Base-by-base conservation (phyloP, 2,329 filamentous ascomycete genomes). In the Alternaria postmessia region DNA sequence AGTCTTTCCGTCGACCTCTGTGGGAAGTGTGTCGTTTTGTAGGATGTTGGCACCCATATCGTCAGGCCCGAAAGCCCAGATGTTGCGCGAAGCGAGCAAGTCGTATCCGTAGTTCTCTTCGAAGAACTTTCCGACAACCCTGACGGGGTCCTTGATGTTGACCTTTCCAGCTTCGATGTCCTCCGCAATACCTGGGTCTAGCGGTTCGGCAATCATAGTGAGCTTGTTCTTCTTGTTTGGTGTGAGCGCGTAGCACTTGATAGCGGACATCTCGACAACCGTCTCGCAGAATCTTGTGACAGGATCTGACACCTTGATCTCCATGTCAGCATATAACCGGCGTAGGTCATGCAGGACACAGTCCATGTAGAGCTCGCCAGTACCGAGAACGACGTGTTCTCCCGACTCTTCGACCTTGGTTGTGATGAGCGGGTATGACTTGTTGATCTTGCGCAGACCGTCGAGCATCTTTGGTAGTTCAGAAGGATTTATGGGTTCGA, bases 151-250 rank as follows among this genome's bases (percentile, higher is more conserved):
- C 65, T 91, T 92, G 81, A 99, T 97, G 73, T 88, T 93, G 70
- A 99, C 94, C 56, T 87, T 90, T 26, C 94, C 94, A 48, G 87
- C 89, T 81, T 99, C 95, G 65, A 99, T 98, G 72, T 99, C 95
- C 72, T 92, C 89, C 5, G 94, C 93, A 64, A 99, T 96, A 16
- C 95, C 95, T 70, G 96, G 91, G 68, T 99, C 95, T 14, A 99
- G 83, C 34, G 95, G 94, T 78, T 99, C 95, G 4, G 95, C 95
- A 58, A 98, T 91, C 92, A 99, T 97, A 36, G 95, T 98, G 72
- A 99, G 91, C 79, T 96, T 97, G 83, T 99, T 99, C 84, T 97
- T 97, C 82, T 99, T 99, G 83, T 99, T 99, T 2, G 95, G 95
- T 3, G 95, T 98, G 69, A 97, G 89, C 22, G 95, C 94, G 78